phyloP scores from a whole-genome alignment of 805 yeast species.

The Ogataea zsoltii region DNA sequence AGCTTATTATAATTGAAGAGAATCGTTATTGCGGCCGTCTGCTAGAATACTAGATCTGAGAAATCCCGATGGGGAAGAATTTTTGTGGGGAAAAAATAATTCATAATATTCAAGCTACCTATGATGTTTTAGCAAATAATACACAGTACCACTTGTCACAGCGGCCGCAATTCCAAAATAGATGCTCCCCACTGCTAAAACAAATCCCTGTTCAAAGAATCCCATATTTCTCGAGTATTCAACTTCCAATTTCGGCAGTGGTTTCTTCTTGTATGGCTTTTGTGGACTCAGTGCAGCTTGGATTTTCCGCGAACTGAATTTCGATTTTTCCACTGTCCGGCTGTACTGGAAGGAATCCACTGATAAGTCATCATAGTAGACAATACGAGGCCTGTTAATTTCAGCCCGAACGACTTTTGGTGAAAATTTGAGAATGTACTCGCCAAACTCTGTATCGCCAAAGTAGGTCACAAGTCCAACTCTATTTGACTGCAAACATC shows the following conservation, averaged over 20 bases:
- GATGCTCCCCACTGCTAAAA: constrained; percentile 5
- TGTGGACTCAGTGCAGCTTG: background rate
- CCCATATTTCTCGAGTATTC: constrained; percentile 8
- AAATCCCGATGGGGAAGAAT: too few relatives aligned
- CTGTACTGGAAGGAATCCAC: constrained; percentile 3
- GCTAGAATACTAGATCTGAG: too few relatives aligned
- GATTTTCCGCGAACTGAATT: background rate
- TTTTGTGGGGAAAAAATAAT: background rate
- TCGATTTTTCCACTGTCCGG: background rate
- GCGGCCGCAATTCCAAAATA: background rate
- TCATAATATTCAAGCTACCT: background rate
- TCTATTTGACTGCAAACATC: constrained; percentile 1
- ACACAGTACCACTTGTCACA: constrained; percentile 2
- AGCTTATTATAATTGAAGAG: too few relatives aligned
- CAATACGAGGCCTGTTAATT: background rate
- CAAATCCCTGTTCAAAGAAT: constrained; percentile 10
- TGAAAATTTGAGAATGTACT: constrained; percentile 10
- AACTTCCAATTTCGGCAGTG: constrained; percentile 6
- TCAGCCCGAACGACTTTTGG: constrained; percentile 7
- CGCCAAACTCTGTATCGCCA: constrained; percentile 7
- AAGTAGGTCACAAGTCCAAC: constrained; percentile 9
- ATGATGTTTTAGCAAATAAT: background rate
- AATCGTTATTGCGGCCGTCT: too few relatives aligned
- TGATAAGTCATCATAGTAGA: constrained; percentile 4
- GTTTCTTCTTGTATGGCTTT: constrained; percentile 2